phyloP scores from a whole-genome alignment of 805 yeast genomes.

The Monosporozyma siamensis region DNA sequence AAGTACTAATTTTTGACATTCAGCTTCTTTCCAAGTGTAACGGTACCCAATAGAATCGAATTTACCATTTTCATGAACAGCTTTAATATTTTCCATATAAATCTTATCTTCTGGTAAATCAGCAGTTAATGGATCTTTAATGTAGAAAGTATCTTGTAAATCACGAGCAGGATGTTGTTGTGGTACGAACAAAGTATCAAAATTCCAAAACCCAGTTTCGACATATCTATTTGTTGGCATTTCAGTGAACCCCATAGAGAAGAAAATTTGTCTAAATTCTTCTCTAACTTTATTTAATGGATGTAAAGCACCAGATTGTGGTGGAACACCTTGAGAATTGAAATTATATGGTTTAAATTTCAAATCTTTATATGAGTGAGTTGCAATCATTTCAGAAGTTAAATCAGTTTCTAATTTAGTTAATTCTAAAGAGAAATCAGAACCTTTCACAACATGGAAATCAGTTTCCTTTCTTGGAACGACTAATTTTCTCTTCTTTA shows the following conservation, averaged over 20 bases:
- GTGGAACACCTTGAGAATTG: conserved; percentile 84
- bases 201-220: conserved; percentile 98
- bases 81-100: conserved; percentile 69
- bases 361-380: conserved; percentile 73
- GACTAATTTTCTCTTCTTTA: conserved; percentile 89
- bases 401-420: conserved; percentile 83
- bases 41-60: conserved; percentile 96
- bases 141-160: conserved; percentile 94
- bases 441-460: conserved; percentile 69
- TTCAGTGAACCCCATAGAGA: conserved; percentile 95
- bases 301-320: conserved; percentile 88
- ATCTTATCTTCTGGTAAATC: conserved; percentile 71
- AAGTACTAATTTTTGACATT: conserved; percentile 81
- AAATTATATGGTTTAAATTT: conserved; percentile 93
- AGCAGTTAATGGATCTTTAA: conserved; percentile 83
- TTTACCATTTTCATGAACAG: conserved; percentile 83
- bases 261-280: conserved; percentile 95
- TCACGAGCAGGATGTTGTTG: conserved; percentile 99
- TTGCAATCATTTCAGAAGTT: conserved; percentile 82
- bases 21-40: conserved; percentile 93
- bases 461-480: conserved; percentile 62
- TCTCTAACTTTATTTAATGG: conserved; percentile 95
- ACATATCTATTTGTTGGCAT: conserved; percentile 99
- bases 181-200: conserved; percentile 92
- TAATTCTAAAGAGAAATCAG: conserved; percentile 74